A percentile compares a stretch with the other conserved stretches of the same genome.
Conservation (phyloP, 106 monocot species). For the Xerophyta viscosa region DNA sequence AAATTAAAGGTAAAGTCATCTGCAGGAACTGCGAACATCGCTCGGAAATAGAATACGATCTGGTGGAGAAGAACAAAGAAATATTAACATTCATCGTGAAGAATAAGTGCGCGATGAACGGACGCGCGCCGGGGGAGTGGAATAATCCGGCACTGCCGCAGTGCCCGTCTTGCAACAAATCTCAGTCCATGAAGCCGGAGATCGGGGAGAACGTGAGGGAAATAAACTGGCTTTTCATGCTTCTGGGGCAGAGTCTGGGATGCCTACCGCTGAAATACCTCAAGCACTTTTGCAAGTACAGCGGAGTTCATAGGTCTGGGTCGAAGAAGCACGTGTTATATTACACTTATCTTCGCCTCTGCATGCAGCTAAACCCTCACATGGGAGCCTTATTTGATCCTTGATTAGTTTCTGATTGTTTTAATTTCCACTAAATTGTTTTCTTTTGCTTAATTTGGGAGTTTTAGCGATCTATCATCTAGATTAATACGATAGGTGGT, state of each 20-base stretch:
- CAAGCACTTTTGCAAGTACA: constrained; percentile 2
- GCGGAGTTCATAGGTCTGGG: not conserved
- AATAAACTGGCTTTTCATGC: constrained; percentile 7
- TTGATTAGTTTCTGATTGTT: no score
- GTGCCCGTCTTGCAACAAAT: not conserved
- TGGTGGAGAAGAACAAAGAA: not conserved
- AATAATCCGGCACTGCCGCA: not conserved
- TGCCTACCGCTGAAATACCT: not conserved
- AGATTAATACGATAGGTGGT: no score
- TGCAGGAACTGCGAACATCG: not conserved
- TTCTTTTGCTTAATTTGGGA: no score
- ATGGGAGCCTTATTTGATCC: no score
- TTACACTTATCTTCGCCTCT: not conserved
- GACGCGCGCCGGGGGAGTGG: constrained; percentile 1
- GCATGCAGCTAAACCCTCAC: constrained; percentile 7
- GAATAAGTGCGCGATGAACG: not conserved
- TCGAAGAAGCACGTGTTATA: constrained; percentile 1
- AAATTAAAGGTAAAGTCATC: not conserved
- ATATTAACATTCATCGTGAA: not conserved
- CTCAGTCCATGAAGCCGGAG: not conserved
- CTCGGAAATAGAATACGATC: not conserved
- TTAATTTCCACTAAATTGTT: no score
- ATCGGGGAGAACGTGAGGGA: not conserved
- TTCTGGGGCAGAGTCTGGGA: not conserved
- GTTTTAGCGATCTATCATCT: no score